Percentiles rank a stretch among this genome's conserved stretches.
Conservation (phyloP, 2,329 filamentous ascomycete species). For the Apiospora hydei region DNA sequence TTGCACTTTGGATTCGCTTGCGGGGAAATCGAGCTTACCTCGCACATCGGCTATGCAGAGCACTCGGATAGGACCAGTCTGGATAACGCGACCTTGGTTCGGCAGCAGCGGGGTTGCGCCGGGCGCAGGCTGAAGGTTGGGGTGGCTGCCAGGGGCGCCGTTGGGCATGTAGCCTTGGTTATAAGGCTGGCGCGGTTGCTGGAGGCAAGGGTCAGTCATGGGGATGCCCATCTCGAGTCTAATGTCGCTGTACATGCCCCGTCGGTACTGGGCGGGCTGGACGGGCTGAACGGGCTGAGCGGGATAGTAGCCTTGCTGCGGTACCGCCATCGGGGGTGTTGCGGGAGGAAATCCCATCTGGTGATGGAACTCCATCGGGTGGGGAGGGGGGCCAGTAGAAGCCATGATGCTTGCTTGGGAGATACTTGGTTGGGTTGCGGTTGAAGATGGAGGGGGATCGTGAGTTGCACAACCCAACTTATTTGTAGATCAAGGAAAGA, state of each 20-base stretch:
- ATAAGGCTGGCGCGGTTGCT: constrained; percentile 50
- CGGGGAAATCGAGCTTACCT: constrained; percentile 55
- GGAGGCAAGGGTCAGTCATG: constrained; percentile 29
- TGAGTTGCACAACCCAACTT: not conserved
- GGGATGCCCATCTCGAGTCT: constrained; percentile 23
- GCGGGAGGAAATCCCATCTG: not conserved
- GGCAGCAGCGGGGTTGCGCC: constrained; percentile 71
- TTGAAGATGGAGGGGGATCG: not conserved
- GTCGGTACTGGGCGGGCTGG: constrained; percentile 22
- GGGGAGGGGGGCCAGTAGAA: constrained; percentile 16
- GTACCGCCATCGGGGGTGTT: not conserved
- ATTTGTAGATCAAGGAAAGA: not conserved
- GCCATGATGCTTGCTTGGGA: constrained; percentile 20
- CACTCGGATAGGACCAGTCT: constrained; percentile 70
- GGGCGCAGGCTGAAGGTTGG: constrained; percentile 55
- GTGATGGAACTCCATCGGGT: constrained; percentile 17
- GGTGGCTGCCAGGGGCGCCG: constrained; percentile 57
- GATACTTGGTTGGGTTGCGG: constrained; percentile 5
- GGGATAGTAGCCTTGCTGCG: constrained; percentile 14
- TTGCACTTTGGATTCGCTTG: not conserved
- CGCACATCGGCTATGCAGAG: constrained; percentile 76
- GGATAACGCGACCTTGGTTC: constrained; percentile 71
- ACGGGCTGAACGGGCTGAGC: constrained; percentile 25
- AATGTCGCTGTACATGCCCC: constrained; percentile 25
- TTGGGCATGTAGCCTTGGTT: constrained; percentile 69